Percentiles rank a stretch among this genome's conserved stretches.
These are phyloP conservation scores for Leccinum colubrinum DNA, from an alignment of 1,284 basidiomycete genomes.

Conservation along the genomic window DNA sequence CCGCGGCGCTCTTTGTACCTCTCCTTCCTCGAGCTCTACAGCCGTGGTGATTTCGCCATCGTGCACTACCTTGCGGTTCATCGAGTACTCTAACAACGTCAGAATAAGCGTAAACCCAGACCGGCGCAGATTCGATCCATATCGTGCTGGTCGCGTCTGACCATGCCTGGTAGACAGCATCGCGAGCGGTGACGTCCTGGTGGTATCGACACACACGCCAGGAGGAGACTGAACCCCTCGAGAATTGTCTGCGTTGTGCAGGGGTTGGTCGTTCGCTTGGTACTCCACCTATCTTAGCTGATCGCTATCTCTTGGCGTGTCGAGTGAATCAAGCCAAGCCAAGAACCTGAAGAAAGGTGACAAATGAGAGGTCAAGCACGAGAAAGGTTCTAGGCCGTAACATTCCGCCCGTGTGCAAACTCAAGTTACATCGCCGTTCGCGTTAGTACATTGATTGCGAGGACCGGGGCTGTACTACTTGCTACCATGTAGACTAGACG, in stretches of 20 bases:
- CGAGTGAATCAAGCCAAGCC: too few relatives aligned
- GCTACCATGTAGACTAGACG: background rate
- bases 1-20: background rate
- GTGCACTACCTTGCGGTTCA: constrained; percentile 54
- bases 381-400: too few relatives aligned
- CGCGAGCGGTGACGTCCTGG: constrained; percentile 47
- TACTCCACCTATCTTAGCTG: too few relatives aligned
- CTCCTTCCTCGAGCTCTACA: constrained; percentile 17
- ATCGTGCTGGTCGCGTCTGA: constrained; percentile 65
- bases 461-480: background rate
- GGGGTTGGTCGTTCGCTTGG: too few relatives aligned
- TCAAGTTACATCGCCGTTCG: background rate
- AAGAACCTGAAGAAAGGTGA: too few relatives aligned
- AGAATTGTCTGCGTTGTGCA: too few relatives aligned
- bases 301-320: too few relatives aligned
- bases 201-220: too few relatives aligned
- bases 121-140: constrained; percentile 69
- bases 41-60: constrained; percentile 31
- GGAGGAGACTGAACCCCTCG: too few relatives aligned
- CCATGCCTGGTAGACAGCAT: constrained; percentile 66
- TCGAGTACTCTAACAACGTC: constrained; percentile 60
- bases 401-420: too few relatives aligned
- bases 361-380: too few relatives aligned
- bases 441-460: background rate
- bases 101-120: constrained; percentile 59